phyloP scores from a whole-genome alignment of 768 basidiomycete genomes.

The Phlegmacium glaucopus region DNA sequence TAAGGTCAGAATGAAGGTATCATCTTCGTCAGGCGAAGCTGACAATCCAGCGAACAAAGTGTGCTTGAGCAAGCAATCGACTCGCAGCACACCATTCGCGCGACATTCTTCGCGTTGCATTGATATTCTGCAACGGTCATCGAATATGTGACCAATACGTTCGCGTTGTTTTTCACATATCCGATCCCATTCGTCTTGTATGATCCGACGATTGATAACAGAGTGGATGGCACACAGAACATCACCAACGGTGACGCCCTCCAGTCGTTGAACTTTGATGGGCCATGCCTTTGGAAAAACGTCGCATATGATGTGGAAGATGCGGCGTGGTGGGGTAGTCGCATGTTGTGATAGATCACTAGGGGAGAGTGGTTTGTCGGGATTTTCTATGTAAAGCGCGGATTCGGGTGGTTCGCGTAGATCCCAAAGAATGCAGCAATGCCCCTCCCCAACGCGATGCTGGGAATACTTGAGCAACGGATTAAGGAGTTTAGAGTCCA shows the following conservation, averaged over 20 bases:
- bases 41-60: constrained; percentile 53
- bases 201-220: constrained; percentile 35
- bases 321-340: constrained; percentile 36
- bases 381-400: constrained; percentile 22
- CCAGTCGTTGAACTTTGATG: constrained; percentile 36
- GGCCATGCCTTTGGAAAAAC: constrained; percentile 42
- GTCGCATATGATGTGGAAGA: constrained; percentile 42
- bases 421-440: constrained; percentile 46
- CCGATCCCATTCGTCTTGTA: constrained; percentile 38
- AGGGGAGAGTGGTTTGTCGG: constrained; percentile 20
- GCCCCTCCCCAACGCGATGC: constrained; percentile 19
- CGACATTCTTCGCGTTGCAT: constrained; percentile 31
- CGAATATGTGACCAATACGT: constrained; percentile 39
- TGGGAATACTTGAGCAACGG: constrained; percentile 38
- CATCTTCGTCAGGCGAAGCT: constrained; percentile 30
- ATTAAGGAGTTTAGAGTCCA: constrained; percentile 26
- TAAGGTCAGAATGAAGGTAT: constrained; percentile 46
- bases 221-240: constrained; percentile 44
- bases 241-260: constrained; percentile 50
- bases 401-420: constrained; percentile 38
- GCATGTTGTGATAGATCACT: constrained; percentile 38
- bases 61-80: constrained; percentile 48
- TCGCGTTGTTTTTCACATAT: constrained; percentile 38
- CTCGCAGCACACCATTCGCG: constrained; percentile 40
- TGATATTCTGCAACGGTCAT: constrained; percentile 42